Evolutionary conservation across 2,329 filamentous ascomycete species (phyloP), one percentile per base, ranked within the genome.

Genomic region (Hypoxylon sp.): DNA sequence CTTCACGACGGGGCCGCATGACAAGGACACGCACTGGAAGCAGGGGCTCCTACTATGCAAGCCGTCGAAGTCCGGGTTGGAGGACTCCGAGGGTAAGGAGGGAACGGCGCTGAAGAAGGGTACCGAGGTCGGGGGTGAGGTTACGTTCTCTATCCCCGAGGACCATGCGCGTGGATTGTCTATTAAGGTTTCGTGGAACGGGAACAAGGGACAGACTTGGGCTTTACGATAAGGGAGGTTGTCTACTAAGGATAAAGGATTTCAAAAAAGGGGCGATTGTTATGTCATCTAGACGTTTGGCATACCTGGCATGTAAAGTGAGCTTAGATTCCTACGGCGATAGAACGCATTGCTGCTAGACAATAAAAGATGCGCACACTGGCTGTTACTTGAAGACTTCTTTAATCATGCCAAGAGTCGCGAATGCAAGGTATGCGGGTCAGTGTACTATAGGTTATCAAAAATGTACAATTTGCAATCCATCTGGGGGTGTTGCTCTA

Each of bases 1-100:
- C 0, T 97, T 98, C 79, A 97, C 94, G 6, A 98, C 94, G 1
- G 93, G 94, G 0, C 94, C 94, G 0, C 84, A 86, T 71, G 89
- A 88, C 17, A 89, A 87, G 59, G 87, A 90, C 68, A 98, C 95
- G 6, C 95, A 98, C 80, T 98, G 95, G 95, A 92, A 91, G 79
- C 94, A 97, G 77, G 92, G 91, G 1, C 82, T 97, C 23, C 83
- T 95, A 67, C 81, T 97, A 57, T 86, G 91, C 67, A 89, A 93
- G 61, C 84, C 85, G 36, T 21, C 56, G 17, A 52, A 38, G 17
- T 34, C 19, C 32, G 10, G 23, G 2, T 5, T 5, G 23, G 23
- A 23, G 23, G 23, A 23, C 23, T 23, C 60, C 25, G 21, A 41
- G 17, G 48, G 57, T 28, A 23, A 23, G 23, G 23, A 30, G 28